phyloP scores from a whole-genome alignment of 768 basidiomycete genomes.

The Cyathus striatus region DNA sequence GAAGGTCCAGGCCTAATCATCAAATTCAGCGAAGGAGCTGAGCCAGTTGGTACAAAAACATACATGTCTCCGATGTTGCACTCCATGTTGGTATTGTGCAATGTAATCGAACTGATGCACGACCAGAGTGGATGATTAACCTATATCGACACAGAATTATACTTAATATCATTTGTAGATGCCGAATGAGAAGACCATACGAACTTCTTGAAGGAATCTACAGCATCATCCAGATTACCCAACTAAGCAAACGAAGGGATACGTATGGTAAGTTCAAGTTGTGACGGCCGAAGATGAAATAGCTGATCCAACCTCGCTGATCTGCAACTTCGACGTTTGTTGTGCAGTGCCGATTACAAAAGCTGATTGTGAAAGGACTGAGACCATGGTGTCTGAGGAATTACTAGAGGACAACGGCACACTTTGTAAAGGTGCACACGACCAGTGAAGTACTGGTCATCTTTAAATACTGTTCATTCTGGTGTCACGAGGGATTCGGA shows the following conservation, averaged over 20 bases:
- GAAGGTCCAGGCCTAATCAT: conserved; percentile 51
- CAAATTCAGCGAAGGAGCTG: too few relatives aligned
- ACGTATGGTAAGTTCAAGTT: too few relatives aligned
- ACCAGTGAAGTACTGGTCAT: not conserved
- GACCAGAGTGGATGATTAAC: conserved; percentile 42
- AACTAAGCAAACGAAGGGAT: conserved; percentile 36
- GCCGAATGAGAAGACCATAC: conserved; percentile 11
- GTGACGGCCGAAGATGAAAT: too few relatives aligned
- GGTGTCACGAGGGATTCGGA: conserved; percentile 8
- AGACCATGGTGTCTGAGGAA: too few relatives aligned
- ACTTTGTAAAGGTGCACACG: too few relatives aligned
- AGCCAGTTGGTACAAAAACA: too few relatives aligned
- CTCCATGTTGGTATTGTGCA: conserved; percentile 70
- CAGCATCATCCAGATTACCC: conserved; percentile 48
- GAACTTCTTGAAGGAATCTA: conserved; percentile 61
- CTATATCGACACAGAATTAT: conserved; percentile 23
- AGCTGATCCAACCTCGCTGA: too few relatives aligned
- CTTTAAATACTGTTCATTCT: not conserved
- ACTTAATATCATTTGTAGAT: not conserved
- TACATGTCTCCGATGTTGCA: conserved; percentile 53
- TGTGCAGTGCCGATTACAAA: too few relatives aligned
- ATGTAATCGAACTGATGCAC: conserved; percentile 45
- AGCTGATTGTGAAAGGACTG: too few relatives aligned
- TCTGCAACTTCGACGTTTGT: too few relatives aligned
- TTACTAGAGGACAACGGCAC: too few relatives aligned